Conservation (phyloP, 2,329 filamentous ascomycete genomes). For the Fusarium paranaense region DNA sequence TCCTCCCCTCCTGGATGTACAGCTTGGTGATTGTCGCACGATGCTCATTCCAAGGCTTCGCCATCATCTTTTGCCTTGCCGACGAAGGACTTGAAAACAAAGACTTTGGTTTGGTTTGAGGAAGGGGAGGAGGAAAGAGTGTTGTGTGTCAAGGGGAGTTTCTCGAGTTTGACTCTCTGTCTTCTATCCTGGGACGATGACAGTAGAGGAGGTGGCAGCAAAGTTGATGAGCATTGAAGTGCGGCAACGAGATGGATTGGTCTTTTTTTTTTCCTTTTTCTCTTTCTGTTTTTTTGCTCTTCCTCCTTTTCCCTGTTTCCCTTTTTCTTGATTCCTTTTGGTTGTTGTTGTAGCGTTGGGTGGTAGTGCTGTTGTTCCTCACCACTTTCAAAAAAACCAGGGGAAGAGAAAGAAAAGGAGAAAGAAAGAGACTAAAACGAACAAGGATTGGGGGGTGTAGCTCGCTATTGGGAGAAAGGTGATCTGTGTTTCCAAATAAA, state of each 20-base stretch:
- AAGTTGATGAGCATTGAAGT: conserved; percentile 29
- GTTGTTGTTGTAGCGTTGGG: not conserved
- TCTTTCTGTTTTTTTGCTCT: not conserved
- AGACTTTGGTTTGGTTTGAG: not conserved
- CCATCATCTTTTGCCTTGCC: conserved; percentile 50
- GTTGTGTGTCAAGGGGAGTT: not conserved
- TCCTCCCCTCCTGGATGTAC: conserved; percentile 55
- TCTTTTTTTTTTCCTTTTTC: not conserved
- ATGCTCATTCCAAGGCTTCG: conserved; percentile 57
- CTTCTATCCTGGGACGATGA: conserved; percentile 37
- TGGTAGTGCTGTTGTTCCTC: conserved; percentile 37
- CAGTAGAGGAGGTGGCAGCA: conserved; percentile 27
- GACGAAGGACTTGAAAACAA: not conserved
- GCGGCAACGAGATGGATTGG: not conserved
- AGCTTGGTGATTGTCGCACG: conserved; percentile 51
- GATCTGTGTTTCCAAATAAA: not conserved
- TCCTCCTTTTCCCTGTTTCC: not conserved
- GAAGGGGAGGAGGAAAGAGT: not conserved
- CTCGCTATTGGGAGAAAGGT: not conserved
- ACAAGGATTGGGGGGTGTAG: not conserved
- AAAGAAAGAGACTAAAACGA: not conserved
- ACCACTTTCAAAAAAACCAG: not conserved
- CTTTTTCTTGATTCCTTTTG: not conserved
- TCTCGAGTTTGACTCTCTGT: not conserved
- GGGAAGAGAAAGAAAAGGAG: not conserved